phyloP scores from a whole-genome alignment of 495 filamentous ascomycete genomes.

The Penicillium macrosclerotiorum region DNA sequence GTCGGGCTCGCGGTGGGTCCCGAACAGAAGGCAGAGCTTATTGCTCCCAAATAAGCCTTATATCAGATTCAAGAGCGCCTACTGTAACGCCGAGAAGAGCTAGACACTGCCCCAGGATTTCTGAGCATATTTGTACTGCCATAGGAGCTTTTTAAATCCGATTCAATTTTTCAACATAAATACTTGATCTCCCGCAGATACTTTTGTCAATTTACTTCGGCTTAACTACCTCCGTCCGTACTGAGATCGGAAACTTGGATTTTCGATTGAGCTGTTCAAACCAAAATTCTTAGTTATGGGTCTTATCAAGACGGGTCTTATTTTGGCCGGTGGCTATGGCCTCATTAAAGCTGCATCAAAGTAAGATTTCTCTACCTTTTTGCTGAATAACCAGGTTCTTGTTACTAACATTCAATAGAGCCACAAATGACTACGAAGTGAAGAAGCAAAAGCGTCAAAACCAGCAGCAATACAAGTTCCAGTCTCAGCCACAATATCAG shows the following conservation, averaged over 20 bases:
- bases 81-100: no score
- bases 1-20: not conserved
- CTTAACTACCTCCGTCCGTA: not conserved
- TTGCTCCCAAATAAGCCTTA: no score
- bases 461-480: not conserved
- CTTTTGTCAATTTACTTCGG: no score
- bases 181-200: no score
- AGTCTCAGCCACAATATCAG: not conserved
- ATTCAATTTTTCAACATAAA: not conserved
- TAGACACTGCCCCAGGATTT: no score
- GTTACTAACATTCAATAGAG: slow-evolving; percentile 1
- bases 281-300: slow-evolving; percentile 6
- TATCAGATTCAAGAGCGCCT: no score
- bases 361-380: slow-evolving; percentile 2
- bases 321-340: slow-evolving; percentile 8
- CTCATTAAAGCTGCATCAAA: slow-evolving; percentile 17
- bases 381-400: not conserved
- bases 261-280: not conserved
- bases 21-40: no score
- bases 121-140: no score
- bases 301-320: slow-evolving; percentile 18
- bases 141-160: not conserved
- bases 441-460: slow-evolving; percentile 7
- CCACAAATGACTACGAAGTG: slow-evolving; percentile 11
- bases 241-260: not conserved